Conservation (phyloP, 805 yeast species). For the Starmerella roubikii region DNA sequence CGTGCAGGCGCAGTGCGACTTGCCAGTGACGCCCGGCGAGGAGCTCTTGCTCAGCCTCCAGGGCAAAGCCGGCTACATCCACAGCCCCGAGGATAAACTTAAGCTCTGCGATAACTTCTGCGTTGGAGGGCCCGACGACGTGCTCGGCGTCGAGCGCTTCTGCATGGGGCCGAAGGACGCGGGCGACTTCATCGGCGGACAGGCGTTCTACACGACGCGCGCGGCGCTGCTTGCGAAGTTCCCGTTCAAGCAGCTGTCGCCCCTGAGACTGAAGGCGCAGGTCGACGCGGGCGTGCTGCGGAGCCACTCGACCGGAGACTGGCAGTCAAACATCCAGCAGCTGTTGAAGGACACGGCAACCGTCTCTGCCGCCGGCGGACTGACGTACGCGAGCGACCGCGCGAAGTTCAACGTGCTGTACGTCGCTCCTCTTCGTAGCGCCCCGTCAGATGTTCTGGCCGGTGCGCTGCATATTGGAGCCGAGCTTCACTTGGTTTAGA, state of each 20-base stretch:
- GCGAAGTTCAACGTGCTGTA: conserved; percentile 54
- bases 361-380: conserved; percentile 43
- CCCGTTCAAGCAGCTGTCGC: conserved; percentile 37
- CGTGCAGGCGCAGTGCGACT: conserved; percentile 7
- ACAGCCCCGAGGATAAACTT: conserved; percentile 24
- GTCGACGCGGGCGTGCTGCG: conserved; percentile 49
- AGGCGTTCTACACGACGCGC: conserved; percentile 42
- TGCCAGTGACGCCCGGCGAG: conserved; percentile 16
- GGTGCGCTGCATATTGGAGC: conserved; percentile 51
- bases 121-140: conserved; percentile 57
- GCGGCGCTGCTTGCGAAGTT: conserved; percentile 44
- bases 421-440: conserved; percentile 41
- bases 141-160: conserved; percentile 52
- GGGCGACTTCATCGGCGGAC: conserved; percentile 52
- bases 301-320: conserved; percentile 3
- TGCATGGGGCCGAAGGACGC: conserved; percentile 50
- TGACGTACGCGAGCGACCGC: conserved; percentile 42
- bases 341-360: conserved; percentile 23
- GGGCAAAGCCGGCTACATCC: conserved; percentile 17
- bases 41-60: conserved; percentile 16
- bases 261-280: conserved; percentile 49
- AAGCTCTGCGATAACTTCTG: conserved; percentile 67
- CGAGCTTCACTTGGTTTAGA: conserved; percentile 27
- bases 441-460: conserved; percentile 34
- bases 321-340: conserved; percentile 18